phyloP scores from a whole-genome alignment of 257 asterid genomes.

The Primulina tabacum region DNA sequence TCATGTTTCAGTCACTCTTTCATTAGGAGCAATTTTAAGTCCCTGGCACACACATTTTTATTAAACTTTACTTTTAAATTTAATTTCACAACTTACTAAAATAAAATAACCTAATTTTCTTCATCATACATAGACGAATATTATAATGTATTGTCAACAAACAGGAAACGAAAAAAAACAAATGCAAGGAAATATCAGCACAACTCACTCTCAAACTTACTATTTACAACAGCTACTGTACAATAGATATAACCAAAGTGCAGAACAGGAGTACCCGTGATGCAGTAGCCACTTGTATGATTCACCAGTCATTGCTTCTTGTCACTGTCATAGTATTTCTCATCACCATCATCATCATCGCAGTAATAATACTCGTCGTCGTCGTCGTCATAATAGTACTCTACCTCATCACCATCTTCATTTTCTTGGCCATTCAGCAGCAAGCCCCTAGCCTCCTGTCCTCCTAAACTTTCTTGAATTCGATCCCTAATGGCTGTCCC shows the following conservation, averaged over 20 bases:
- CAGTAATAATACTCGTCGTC: not conserved
- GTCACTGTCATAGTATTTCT: slow-evolving; percentile 39
- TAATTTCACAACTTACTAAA: too few relatives aligned
- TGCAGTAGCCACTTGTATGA: slow-evolving; percentile 14
- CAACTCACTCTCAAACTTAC: slow-evolving; percentile 6
- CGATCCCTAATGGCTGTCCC: slow-evolving; percentile 63
- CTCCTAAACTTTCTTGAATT: slow-evolving; percentile 55
- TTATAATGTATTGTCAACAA: too few relatives aligned
- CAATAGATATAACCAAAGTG: slow-evolving; percentile 19
- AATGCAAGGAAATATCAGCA: not conserved
- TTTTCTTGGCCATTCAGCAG: slow-evolving; percentile 33
- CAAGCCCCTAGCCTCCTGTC: slow-evolving; percentile 35
- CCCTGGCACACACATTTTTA: too few relatives aligned
- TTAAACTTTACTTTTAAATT: too few relatives aligned
- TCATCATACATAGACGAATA: too few relatives aligned
- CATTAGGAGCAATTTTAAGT: too few relatives aligned
- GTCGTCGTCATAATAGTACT: slow-evolving; percentile 38
- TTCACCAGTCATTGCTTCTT: slow-evolving; percentile 40
- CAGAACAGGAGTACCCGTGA: slow-evolving; percentile 8
- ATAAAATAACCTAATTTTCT: too few relatives aligned
- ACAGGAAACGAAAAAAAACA: too few relatives aligned
- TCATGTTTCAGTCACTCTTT: too few relatives aligned
- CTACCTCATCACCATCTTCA: slow-evolving; percentile 30
- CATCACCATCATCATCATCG: slow-evolving; percentile 44
- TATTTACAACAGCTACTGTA: slow-evolving; percentile 20